Percentiles rank a stretch among this genome's conserved stretches.
Conservation (phyloP, 768 basidiomycete genomes). For the Neoboletus magnificus region DNA sequence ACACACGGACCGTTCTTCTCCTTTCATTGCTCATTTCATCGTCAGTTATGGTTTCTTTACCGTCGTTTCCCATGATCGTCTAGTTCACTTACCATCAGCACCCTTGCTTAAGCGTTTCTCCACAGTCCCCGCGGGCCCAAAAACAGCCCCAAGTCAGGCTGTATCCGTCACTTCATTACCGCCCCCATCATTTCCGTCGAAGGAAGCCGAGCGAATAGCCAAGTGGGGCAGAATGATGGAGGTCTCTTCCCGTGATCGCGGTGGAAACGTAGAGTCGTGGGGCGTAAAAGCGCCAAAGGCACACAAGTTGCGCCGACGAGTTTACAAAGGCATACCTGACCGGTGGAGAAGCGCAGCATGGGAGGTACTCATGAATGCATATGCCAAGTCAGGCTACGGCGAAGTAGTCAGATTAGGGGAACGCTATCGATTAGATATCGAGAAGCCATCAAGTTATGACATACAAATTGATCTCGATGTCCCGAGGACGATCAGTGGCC, state of each 20-base stretch:
- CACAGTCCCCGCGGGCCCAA: conserved; percentile 42
- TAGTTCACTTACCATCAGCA: conserved; percentile 64
- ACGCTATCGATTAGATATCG: conserved; percentile 62
- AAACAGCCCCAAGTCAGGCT: conserved; percentile 44
- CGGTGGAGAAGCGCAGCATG: conserved; percentile 93
- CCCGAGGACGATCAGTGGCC: conserved; percentile 91
- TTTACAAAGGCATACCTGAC: conserved; percentile 96
- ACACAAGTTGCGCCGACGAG: conserved; percentile 65
- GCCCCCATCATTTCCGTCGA: conserved; percentile 43
- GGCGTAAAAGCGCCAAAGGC: conserved; percentile 59
- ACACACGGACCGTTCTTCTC: background rate
- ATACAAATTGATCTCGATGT: conserved; percentile 98
- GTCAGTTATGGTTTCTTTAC: conserved; percentile 90
- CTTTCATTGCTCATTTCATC: conserved; percentile 12
- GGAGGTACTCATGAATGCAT: conserved; percentile 71
- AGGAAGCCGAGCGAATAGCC: conserved; percentile 72
- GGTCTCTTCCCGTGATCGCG: conserved; percentile 63
- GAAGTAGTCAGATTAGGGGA: conserved; percentile 43
- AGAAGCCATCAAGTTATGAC: conserved; percentile 84
- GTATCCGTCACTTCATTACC: conserved; percentile 48
- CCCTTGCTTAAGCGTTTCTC: conserved; percentile 61
- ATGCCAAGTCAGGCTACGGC: conserved; percentile 42
- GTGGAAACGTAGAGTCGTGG: conserved; percentile 79
- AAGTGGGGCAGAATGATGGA: conserved; percentile 95
- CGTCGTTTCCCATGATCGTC: conserved; percentile 76